Evolutionary conservation across 768 basidiomycete genomes (phyloP).

Genomic region (Tulasnella sp.): DNA sequence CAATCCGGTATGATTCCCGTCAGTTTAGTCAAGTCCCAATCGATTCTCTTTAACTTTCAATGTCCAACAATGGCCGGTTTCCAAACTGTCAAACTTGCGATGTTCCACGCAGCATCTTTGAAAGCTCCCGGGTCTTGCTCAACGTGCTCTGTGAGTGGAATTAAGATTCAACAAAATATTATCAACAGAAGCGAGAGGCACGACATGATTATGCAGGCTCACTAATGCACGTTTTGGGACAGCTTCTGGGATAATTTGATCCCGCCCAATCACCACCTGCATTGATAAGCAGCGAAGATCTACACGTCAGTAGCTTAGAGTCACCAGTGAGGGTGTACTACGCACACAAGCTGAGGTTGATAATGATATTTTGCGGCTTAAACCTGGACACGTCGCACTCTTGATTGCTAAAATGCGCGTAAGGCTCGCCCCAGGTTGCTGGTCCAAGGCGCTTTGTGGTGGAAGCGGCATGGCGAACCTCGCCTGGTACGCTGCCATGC

Average conservation of each 20-base stretch:
- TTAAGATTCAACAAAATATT: too few species aligned
- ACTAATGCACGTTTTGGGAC: conserved; percentile 18
- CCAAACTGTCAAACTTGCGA: too few species aligned
- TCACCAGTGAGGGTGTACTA: too few species aligned
- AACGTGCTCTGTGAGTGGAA: too few species aligned
- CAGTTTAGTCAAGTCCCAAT: too few species aligned
- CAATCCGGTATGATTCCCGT: too few species aligned
- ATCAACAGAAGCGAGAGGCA: too few species aligned
- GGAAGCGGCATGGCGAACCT: neutral
- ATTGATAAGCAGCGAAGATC: too few species aligned
- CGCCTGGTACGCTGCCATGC: conserved; percentile 9
- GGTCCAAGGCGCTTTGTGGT: neutral
- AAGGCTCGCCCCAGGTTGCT: conserved; percentile 15
- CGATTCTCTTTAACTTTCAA: too few species aligned
- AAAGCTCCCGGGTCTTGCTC: too few species aligned
- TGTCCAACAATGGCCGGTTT: too few species aligned
- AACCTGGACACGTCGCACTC: conserved; percentile 18
- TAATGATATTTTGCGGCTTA: conserved; percentile 20
- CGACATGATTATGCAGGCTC: neutral
- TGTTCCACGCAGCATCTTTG: too few species aligned
- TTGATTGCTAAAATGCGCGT: conserved; percentile 13
- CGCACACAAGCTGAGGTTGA: conserved; percentile 20
- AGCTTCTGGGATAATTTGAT: conserved; percentile 11
- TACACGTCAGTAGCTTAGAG: neutral
- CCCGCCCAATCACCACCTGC: conserved; percentile 20